These are phyloP conservation scores for Ustilago trichophora DNA, from an alignment of 1,284 basidiomycete species.

Conservation along the genomic window DNA sequence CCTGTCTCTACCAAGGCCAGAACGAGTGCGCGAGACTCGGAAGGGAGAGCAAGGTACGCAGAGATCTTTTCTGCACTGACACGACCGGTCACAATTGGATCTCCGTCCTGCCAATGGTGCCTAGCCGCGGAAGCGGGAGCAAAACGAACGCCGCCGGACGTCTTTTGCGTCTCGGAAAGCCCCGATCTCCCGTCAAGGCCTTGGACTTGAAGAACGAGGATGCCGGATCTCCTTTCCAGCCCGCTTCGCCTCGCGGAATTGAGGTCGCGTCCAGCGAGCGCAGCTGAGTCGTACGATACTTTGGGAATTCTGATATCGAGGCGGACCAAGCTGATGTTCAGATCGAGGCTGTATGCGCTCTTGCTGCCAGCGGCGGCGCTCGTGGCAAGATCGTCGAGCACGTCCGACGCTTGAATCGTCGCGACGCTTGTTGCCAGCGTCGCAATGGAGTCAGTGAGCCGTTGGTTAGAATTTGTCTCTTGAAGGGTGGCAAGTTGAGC, in stretches of 20 bases:
- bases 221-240: conserved; percentile 37
- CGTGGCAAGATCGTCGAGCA: conserved; percentile 4
- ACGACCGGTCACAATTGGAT: conserved; percentile 8
- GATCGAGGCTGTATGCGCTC: conserved; percentile 11
- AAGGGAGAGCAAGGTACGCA: conserved; percentile 22
- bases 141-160: conserved; percentile 15
- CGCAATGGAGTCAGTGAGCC: conserved; percentile 24
- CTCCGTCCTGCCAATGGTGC: background rate
- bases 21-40: conserved; percentile 18
- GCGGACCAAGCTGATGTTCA: conserved; percentile 28
- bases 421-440: conserved; percentile 36
- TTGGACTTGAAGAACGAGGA: conserved; percentile 41
- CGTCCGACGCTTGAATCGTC: conserved; percentile 28
- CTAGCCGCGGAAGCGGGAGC: background rate
- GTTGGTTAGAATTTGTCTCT: background rate
- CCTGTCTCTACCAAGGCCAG: conserved; percentile 25
- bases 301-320: conserved; percentile 43
- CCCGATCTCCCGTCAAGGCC: conserved; percentile 15
- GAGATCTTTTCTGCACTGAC: conserved; percentile 23
- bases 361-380: background rate
- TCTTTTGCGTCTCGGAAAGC: conserved; percentile 1
- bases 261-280: conserved; percentile 18
- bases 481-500: conserved; percentile 16
- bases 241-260: conserved; percentile 13
- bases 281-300: conserved; percentile 16